Evolutionary conservation across 495 filamentous ascomycete genomes (phyloP), one percentile per base, ranked within the genome.

Genomic region (Aspergillus conjunctus): DNA sequence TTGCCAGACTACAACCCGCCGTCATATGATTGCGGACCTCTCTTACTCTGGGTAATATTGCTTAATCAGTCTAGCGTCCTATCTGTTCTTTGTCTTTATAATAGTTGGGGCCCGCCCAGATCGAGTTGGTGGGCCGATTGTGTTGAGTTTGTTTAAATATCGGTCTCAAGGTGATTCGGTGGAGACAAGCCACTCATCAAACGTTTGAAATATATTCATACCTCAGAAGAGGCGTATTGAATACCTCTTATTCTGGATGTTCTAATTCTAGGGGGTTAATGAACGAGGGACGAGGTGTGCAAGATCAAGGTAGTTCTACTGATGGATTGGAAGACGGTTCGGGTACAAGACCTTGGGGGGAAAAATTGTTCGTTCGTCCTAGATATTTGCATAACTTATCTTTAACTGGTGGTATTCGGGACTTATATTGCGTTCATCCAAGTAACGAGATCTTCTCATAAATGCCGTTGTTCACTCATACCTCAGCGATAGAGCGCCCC

Each of bases 31-130:
- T 26, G 26, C 53, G 51, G 18, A 15, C 56, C 58, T 43, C 45
- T 56, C 33, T 53, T 54, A 32, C 49, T 54, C 46, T 43, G 33
- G 55, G 56, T 61, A 50, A 54, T 63, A 65, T 63, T 63, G 52
- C 37, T 61, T 66, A 64, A 66, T 69, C 59, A 63, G 67, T 60
- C 64, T 63, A 69, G 67, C 64, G 64, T 69, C 57, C 51, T 62
- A 11, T 43, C 62, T 64, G 18, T 43, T 58, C 55, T 62, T 53
- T 58, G 52, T 45, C 43, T 59, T 26, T 66, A 64, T 67, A 59
- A 51, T 68, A 49, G 41, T 55, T 59, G 26, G 54, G 43, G 45
- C 53, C 54, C 37, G 44, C 51, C 51, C 39, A 59, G 57, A 58
- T 52, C 51, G 51, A 51, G 34, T 15, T 37, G 59, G 51, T 59